Percentiles rank a stretch among this genome's conserved stretches.
Evolutionary conservation across 768 basidiomycete species (phyloP).

Genomic region (Sarcodon aspratus): DNA sequence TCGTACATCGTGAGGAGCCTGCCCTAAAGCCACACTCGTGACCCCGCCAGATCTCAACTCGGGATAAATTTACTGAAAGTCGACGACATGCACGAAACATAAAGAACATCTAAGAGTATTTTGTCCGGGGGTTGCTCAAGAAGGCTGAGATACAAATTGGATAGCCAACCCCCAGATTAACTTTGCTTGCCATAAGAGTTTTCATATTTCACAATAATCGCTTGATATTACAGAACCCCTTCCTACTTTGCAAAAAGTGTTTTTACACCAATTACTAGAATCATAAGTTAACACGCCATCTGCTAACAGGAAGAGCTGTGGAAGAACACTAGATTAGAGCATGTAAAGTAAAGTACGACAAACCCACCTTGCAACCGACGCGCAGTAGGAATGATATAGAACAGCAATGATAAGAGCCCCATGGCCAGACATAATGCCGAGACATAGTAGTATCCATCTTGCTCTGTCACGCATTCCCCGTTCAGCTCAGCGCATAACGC

Average conservation of each 20-base stretch:
- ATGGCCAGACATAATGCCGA: conserved; percentile 68
- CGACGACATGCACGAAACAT: no score
- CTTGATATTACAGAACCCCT: background rate
- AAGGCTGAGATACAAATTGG: background rate
- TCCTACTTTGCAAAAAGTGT: no score
- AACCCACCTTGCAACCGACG: conserved; percentile 73
- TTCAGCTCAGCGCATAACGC: conserved; percentile 58
- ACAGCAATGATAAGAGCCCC: conserved; percentile 62
- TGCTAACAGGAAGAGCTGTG: conserved; percentile 54
- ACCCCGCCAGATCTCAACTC: no score
- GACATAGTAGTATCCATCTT: conserved; percentile 88
- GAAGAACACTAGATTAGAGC: conserved; percentile 4
- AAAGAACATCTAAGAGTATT: no score
- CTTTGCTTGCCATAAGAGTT: conserved; percentile 5
- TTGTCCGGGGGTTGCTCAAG: background rate
- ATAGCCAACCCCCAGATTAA: conserved; percentile 1
- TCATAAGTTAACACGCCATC: conserved; percentile 57
- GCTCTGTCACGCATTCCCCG: conserved; percentile 73
- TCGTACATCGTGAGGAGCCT: background rate
- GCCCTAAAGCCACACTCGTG: background rate
- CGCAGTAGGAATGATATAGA: conserved; percentile 78
- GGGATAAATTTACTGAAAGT: no score
- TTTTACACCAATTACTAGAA: no score
- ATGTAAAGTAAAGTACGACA: background rate
- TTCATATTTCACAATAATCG: conserved; percentile 6